Conservation (phyloP, 108 stramenopile genomes). For the Skeletonema menzelii region DNA sequence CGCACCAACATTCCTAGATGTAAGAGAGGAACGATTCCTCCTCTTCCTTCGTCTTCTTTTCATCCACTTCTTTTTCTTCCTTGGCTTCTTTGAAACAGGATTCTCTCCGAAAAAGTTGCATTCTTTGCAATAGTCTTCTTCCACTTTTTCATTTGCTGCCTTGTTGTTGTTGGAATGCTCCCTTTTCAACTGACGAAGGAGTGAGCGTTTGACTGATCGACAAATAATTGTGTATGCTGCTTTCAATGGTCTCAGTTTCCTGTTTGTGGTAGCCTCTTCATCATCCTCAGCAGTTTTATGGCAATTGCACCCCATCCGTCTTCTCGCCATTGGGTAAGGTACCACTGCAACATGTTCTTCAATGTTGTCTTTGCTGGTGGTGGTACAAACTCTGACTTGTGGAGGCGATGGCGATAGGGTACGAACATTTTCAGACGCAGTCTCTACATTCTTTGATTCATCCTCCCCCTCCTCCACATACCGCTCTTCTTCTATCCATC, state of each 20-base stretch:
- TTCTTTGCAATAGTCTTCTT: not conserved
- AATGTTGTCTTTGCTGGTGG: not conserved
- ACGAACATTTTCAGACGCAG: not conserved
- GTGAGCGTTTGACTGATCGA: not conserved
- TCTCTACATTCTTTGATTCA: not conserved
- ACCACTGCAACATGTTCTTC: not conserved
- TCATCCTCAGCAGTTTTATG: not conserved
- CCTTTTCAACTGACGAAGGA: not conserved
- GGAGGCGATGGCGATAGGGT: not conserved
- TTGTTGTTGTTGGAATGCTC: not conserved
- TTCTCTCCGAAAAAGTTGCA: not conserved
- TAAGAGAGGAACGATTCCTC: not conserved
- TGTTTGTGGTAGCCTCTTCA: not conserved
- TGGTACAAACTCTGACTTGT: not conserved
- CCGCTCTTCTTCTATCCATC: not conserved
- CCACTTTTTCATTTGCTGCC: not conserved
- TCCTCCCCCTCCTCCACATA: not conserved
- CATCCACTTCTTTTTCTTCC: no score
- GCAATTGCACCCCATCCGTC: slow-evolving; percentile 1
- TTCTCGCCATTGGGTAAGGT: not conserved
- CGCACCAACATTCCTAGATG: not conserved
- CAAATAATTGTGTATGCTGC: not conserved
- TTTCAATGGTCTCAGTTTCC: not conserved
- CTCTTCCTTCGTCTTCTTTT: not conserved
- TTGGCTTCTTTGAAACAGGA: not conserved